A percentile compares a stretch with the other conserved stretches of the same genome.
phyloP scores from a whole-genome alignment of 345 rosid genomes.

The Corymbia maculata region DNA sequence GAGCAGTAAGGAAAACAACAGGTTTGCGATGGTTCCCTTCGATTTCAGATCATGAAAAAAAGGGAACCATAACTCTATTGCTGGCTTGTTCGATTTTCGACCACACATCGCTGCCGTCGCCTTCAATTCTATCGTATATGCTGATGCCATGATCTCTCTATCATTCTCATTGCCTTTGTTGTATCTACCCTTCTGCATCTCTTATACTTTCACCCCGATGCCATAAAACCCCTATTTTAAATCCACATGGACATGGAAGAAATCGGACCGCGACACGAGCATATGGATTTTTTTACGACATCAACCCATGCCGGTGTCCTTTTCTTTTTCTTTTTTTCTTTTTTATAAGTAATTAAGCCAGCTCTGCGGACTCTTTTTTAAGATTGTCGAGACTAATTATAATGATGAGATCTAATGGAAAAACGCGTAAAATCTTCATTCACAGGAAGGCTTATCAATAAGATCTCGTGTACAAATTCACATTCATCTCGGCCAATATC shows the following conservation, averaged over 20 bases:
- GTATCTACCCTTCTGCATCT: neutral
- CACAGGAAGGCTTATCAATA: neutral
- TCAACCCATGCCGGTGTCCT: neutral
- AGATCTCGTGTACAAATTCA: neutral
- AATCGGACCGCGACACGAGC: neutral
- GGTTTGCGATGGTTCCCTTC: fast-evolving
- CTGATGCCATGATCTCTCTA: neutral
- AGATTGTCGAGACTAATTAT: too few species aligned
- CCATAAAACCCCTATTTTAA: neutral
- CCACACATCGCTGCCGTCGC: neutral
- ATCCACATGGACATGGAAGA: too few species aligned
- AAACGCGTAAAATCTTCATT: neutral
- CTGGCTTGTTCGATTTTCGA: neutral
- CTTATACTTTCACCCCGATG: neutral
- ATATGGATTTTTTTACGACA: neutral
- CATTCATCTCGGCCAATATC: fast-evolving
- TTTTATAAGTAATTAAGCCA: neutral
- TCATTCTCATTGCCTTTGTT: neutral
- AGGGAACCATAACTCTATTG: neutral
- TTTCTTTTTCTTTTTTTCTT: neutral
- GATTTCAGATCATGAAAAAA: too few species aligned
- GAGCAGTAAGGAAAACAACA: too few species aligned
- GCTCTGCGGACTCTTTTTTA: neutral
- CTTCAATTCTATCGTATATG: neutral
- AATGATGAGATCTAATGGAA: neutral